Base-by-base conservation (phyloP, 257 asterid species). In the Ophiorrhiza pumila region DNA sequence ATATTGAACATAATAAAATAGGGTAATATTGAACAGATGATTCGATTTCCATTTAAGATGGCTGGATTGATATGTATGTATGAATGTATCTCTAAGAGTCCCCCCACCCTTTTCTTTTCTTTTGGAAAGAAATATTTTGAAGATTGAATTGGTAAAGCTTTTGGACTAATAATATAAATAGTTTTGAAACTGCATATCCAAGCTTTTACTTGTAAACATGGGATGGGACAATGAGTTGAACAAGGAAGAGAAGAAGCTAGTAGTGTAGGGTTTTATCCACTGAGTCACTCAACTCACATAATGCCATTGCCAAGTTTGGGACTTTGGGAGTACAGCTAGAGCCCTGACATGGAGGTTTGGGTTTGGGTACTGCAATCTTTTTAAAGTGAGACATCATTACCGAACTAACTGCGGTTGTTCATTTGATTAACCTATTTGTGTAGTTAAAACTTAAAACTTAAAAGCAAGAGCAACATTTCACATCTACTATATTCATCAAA, bases 341-440 rank as follows among this genome's bases (percentile, higher is more conserved):
- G 52, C 27, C 27, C 17, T 50, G n/a, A 29, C 15, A 50, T 20
- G 18, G 2, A 46, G 4, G 11, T 7, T 2, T 43, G 14, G 64
- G 43, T 4, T 42, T 20, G 2, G 31, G 50, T n/a, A 52, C 35
- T 25, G 23, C 65, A 23, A 14, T 39, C 53, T 22, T 42, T 59
- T 43, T 45, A 37, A 45, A 71, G 69, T 4, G 5, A 71, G 60
- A 59, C 69, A 71, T 71, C 34, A 45, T 71, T 43, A 59, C 66
- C 43, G 43, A 71, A 71, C 74, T 5, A 56, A 34, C 65, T 61
- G 32, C 31, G 60, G 31, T 31, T 47, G 56, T 52, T 57, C 4
- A 1, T 49, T 50, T 39, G 45, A 49, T 31, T 57, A 50, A 50
- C 43, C 59, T 46, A 9, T 5, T 67, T 68, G 56, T 45, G 25